Base-by-base conservation (phyloP, 1,139 yeast genomes). In the Geotrichum aggregatum region DNA sequence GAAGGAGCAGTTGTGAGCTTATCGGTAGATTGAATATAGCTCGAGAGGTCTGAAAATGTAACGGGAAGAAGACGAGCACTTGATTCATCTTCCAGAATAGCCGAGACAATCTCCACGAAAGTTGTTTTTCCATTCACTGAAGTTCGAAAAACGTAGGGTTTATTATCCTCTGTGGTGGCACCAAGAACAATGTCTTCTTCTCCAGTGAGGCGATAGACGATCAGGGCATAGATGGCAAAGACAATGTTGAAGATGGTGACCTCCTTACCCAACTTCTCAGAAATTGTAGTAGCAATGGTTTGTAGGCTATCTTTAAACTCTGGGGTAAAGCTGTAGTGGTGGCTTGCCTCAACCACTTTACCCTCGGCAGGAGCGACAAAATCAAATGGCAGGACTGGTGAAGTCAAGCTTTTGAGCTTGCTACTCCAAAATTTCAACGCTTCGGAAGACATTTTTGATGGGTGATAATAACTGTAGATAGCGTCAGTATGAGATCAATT, bases 151-250 rank as follows among this genome's bases (percentile, higher is more conserved):
- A 87, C 81, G 59, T 80, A 58, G 73, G 83, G 56, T 68, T 66
- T 28, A 65, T 64, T 36, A 8, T 55, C 45, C 42, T 70, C 66
- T 14, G 75, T 68, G 55, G 82, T 82, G 1, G 94, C 80, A 26
- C 95, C 88, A 57, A 92, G 71, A n/a, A 86, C 83, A 51, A 92
- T 82, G 63, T 92, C 98, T 59, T 89, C 97, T 65, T 92, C 98
- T 26, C 97, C 98, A 3, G 97, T 85, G 52, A 87, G 74, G 65
- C 98, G 78, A 69, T 79, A 84, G 38, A 87, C 76, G 54, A 92
- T 74, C 1, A 84, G 80, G 26, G 84, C 80, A 71, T 84, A 87
- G 1, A 79, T 79, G n/a, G 95, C 74, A 54, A 88, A 75, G 0
- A 84, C 82, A 19, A 77, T 69, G 30, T 76, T 66, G 66, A 84